Base-by-base conservation (phyloP, 345 rosid species). In the Pistacia integerrima region DNA sequence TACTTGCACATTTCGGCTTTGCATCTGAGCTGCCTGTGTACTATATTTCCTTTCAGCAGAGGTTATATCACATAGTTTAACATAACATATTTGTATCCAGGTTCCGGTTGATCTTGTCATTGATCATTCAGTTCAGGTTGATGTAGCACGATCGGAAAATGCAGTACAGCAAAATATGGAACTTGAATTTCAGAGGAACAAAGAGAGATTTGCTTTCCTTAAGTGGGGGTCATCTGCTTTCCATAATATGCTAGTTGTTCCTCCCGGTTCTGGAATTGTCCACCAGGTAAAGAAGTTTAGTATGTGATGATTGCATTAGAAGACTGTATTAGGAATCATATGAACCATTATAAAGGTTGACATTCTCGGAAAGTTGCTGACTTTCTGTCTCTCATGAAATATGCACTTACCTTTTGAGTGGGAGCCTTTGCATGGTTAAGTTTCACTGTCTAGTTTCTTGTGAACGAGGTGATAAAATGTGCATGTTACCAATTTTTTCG, bases 111-210 rank as follows among this genome's bases (percentile, higher is more conserved):
- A 94, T 75, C 91, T 93, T 18, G 97, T 94, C 54, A 72, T 91
- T 70, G 93, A 94, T 84, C 95, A 93, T 79, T 94, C 98, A 38
- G 95, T 94, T 79, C 98, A 91, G 77, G 98, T 93, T 70, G 97
- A 94, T 74, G 89, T 90, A 36, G 84, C 97, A 54, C 72, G 92
- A 76, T 81, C 93, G 41, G 97, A 90, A 44, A 89, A 90, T 79
- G 93, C 97, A 4, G 87, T 89, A 38, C 85, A 85, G 82, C 83
- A 77, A 68, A 94, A 93, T 75, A 84, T 82, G 93, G 93, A 86
- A 79, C 85, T 83, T 62, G 98, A 94, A 71, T 93, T 90, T 83
- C 84, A 84, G 77, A 86, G 88, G 80, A 90, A 92, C 80, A 88
- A 57, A 72, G 92, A 90, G 78, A 82, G 94, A 78, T 90, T 86